A percentile compares a stretch with the other conserved stretches of the same genome.
Conservation (phyloP, 1,284 basidiomycete species). For the Cryptococcus depauperatus region DNA sequence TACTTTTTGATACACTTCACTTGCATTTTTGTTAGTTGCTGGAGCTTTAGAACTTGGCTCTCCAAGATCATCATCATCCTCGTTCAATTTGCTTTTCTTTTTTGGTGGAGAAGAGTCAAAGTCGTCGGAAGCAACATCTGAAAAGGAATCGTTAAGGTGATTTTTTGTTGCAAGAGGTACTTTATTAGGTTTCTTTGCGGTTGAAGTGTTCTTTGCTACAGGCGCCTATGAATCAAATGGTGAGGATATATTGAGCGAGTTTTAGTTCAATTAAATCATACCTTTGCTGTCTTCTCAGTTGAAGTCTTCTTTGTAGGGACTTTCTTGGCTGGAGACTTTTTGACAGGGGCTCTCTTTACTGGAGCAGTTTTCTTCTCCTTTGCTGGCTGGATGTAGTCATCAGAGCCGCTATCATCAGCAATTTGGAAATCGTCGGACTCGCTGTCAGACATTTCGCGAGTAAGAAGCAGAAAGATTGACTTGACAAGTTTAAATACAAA, state of each 20-base stretch:
- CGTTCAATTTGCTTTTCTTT: slow-evolving; percentile 12
- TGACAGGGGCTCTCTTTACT: not conserved
- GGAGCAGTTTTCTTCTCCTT: slow-evolving; percentile 25
- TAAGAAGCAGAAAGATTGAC: too few species aligned
- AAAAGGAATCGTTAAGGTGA: slow-evolving; percentile 50
- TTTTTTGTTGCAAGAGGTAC: slow-evolving; percentile 54
- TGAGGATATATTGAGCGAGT: not conserved
- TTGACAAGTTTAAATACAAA: too few species aligned
- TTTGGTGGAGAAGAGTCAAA: slow-evolving; percentile 30
- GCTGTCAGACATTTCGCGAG: slow-evolving; percentile 41
- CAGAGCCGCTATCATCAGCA: slow-evolving; percentile 31
- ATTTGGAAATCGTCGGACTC: slow-evolving; percentile 26
- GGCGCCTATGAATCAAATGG: slow-evolving; percentile 7
- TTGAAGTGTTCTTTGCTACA: slow-evolving; percentile 11
- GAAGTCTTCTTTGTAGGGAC: slow-evolving; percentile 12
- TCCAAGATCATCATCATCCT: slow-evolving; percentile 20
- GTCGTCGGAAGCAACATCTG: slow-evolving; percentile 44
- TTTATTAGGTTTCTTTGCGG: slow-evolving; percentile 40
- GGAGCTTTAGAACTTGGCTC: slow-evolving; percentile 34
- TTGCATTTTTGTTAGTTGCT: slow-evolving; percentile 65
- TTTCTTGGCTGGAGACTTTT: slow-evolving; percentile 20
- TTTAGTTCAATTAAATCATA: not conserved
- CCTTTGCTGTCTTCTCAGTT: too few species aligned
- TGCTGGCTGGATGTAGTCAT: slow-evolving; percentile 25
- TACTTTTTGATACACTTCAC: slow-evolving; percentile 88